These are phyloP conservation scores for Russula griseocarnosa DNA, from an alignment of 768 basidiomycete species.

Conservation along the genomic window DNA sequence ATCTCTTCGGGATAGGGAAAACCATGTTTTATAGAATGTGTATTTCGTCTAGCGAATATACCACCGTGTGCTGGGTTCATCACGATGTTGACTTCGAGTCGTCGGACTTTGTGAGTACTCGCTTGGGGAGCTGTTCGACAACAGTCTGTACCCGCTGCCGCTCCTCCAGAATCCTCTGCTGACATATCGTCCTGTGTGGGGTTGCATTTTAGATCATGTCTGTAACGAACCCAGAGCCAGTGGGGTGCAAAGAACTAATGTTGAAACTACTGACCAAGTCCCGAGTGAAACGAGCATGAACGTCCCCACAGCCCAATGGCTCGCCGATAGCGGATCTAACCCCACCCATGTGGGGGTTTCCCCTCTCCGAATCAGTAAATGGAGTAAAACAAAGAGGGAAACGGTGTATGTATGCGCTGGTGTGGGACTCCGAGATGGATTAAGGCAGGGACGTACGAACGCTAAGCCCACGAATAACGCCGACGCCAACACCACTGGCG, in stretches of 20 bases:
- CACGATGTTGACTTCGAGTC: conserved; percentile 27
- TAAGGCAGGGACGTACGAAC: conserved; percentile 45
- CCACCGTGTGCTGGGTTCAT: neutral
- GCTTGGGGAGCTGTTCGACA: conserved; percentile 58
- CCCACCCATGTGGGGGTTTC: neutral
- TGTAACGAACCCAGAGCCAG: neutral
- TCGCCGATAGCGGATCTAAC: conserved; percentile 60
- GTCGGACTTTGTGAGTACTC: conserved; percentile 44
- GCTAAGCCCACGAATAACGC: conserved; percentile 64
- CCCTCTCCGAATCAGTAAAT: neutral
- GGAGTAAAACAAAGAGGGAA: neutral
- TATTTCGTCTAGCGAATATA: conserved; percentile 23
- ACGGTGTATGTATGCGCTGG: neutral
- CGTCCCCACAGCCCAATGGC: conserved; percentile 76
- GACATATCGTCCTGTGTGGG: conserved; percentile 56
- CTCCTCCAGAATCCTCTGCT: conserved; percentile 51
- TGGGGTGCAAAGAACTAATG: neutral
- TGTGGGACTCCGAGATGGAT: neutral
- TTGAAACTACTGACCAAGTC: conserved; percentile 53
- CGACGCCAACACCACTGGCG: conserved; percentile 73
- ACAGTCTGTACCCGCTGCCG: conserved; percentile 51
- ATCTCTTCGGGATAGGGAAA: neutral
- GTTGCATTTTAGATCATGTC: conserved; percentile 1
- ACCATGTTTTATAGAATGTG: neutral
- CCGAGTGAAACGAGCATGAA: conserved; percentile 64